Percentiles rank a stretch among this genome's conserved stretches.
Conservation (phyloP, 192 early-diverging fungal genomes). For the Coemansia sp. region DNA sequence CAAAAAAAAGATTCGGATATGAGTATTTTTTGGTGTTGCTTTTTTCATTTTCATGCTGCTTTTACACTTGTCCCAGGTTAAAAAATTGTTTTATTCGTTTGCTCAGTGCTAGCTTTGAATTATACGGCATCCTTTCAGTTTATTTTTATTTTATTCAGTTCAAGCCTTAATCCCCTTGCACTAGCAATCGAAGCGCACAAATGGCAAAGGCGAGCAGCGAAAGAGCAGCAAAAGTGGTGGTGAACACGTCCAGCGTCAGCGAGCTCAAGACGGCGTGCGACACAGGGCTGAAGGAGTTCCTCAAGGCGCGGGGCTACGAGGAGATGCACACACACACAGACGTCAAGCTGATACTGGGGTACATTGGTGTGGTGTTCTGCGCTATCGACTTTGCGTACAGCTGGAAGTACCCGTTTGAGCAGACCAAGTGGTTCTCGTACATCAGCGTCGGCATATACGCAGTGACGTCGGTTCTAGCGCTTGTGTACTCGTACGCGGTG, state of each 20-base stretch:
- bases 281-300: constrained; percentile 58
- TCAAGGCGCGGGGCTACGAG: constrained; percentile 55
- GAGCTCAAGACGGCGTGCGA: constrained; percentile 68
- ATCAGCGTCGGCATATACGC: constrained; percentile 62
- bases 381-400: constrained; percentile 68
- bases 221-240: constrained; percentile 23
- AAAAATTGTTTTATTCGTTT: no score
- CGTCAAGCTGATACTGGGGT: constrained; percentile 79
- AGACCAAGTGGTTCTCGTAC: constrained; percentile 61
- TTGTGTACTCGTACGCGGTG: constrained; percentile 60
- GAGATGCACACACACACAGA: constrained; percentile 82
- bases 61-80: no score
- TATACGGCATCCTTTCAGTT: no score
- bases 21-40: no score
- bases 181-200: neutral
- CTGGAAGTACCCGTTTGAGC: constrained; percentile 66
- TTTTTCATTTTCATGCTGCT: no score
- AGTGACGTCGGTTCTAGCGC: constrained; percentile 46
- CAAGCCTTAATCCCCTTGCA: neutral
- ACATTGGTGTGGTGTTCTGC: constrained; percentile 71
- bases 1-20: neutral
- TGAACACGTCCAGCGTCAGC: constrained; percentile 52
- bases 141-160: neutral
- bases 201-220: constrained; percentile 5
- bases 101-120: no score